Base-by-base conservation (phyloP, 768 basidiomycete genomes). In the Tulasnella sp. region DNA sequence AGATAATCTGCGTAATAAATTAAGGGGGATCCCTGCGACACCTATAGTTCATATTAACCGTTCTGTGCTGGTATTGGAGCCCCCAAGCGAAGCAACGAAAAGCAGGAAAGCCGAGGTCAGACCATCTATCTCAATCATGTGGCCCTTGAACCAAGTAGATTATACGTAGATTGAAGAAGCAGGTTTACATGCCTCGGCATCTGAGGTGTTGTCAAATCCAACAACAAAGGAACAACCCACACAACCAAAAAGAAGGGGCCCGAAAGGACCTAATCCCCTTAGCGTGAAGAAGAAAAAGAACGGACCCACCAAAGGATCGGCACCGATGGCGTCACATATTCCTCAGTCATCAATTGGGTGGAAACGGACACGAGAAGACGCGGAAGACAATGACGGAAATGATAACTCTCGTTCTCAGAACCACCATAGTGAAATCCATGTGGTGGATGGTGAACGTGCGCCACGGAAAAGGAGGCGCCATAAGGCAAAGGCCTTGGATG, bases 21-120 rank as follows among this genome's bases (percentile, higher is more conserved):
- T 98, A 40, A 78, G 91, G 13, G 64, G 62, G 3, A 73, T 95
- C 33, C 83, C 91, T 8, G 92, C 79, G 1, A 79, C 89, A 0
- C 95, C 95, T 0, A 75, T 98, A 55, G 70, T 98, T 33, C 92
- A 95, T 64, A 73, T 95, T 54, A 92, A 89, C 60, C 83, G 86
- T 28, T 79, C 87, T 1, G 93, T 98, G 9, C 80, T 95, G 76
- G 78, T 99, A 16, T 73, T 98, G 22, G 91, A 93, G 64, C 88
- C 89, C 5, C 87, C 89, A 0, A 86, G 83, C 56, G 78, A 85
- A 50, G 71, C 71, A 2, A 98, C 91, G 1, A 61, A 89, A 9
- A 62, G 70, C 46, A 72, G 71, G 37, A 96, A 96, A 64, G 70
- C 72, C 45, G 59, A 64, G 60, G 85, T 78, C 58, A 51, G 72